These are phyloP conservation scores for Perkinsus chesapeaki DNA, from an alignment of 169 alveolate genomes.

Conservation along the genomic window DNA sequence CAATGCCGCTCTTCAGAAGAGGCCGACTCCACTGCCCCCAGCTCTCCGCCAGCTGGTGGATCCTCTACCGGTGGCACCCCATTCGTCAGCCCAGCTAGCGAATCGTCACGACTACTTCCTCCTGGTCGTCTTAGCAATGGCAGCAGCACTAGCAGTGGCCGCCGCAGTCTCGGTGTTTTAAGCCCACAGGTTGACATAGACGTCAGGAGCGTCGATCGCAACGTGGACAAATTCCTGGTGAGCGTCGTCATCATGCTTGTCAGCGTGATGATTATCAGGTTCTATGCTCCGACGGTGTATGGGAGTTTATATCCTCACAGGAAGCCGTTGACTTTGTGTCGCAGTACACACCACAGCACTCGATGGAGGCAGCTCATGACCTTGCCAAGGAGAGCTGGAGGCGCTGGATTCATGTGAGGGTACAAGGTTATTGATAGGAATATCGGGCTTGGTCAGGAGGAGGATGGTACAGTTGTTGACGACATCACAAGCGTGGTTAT, in stretches of 20 bases:
- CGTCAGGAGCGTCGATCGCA: background rate
- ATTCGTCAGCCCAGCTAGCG: background rate
- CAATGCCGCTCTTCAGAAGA: conserved; percentile 4
- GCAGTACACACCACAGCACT: background rate
- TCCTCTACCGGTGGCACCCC: background rate
- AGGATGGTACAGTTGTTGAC: background rate
- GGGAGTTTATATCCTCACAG: conserved; percentile 67
- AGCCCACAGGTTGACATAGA: background rate
- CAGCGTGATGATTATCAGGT: conserved; percentile 53
- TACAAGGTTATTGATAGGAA: background rate
- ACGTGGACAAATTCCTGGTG: conserved; percentile 27
- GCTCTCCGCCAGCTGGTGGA: background rate
- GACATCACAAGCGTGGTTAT: background rate
- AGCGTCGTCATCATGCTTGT: no score
- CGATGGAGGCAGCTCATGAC: conserved; percentile 48
- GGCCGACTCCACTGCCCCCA: background rate
- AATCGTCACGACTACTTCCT: background rate
- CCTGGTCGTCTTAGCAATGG: background rate
- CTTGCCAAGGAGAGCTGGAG: conserved; percentile 64
- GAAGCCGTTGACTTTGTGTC: conserved; percentile 60
- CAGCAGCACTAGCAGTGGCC: background rate
- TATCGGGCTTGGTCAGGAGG: background rate
- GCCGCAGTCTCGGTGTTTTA: background rate
- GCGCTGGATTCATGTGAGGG: conserved; percentile 47
- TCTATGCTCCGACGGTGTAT: conserved; percentile 71